These are phyloP conservation scores for Candida labiduridarum DNA, from an alignment of 1,139 yeast genomes.

Conservation along the genomic window DNA sequence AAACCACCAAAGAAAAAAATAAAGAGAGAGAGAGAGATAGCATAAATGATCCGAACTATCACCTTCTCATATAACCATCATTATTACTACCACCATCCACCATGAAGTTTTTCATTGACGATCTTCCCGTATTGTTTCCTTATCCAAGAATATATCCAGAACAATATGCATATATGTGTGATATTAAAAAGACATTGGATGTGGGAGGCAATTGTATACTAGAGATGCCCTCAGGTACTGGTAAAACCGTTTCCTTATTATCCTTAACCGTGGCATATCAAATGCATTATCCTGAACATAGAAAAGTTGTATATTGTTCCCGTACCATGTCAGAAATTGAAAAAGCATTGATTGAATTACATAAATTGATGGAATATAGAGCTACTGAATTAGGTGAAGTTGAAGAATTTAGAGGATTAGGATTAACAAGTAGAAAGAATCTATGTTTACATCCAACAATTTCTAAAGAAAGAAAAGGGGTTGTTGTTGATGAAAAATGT, in stretches of 20 bases:
- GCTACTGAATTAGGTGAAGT: constrained; percentile 77
- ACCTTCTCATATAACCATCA: background rate
- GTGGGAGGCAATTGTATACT: constrained; percentile 97
- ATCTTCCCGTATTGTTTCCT: constrained; percentile 94
- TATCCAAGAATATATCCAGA: constrained; percentile 97
- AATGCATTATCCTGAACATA: constrained; percentile 90
- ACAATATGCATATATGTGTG: constrained; percentile 97
- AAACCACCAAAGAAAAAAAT: background rate
- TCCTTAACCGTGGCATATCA: constrained; percentile 95
- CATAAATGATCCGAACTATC: background rate
- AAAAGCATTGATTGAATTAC: constrained; percentile 93
- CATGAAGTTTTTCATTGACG: constrained; percentile 86
- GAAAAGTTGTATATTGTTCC: constrained; percentile 94
- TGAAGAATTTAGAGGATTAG: constrained; percentile 91
- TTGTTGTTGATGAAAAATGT: constrained; percentile 93
- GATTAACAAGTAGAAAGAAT: constrained; percentile 91
- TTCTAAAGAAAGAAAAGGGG: constrained; percentile 87
- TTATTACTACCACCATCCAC: background rate
- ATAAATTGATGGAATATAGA: constrained; percentile 84
- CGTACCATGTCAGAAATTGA: constrained; percentile 99
- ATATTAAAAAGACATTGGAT: constrained; percentile 88
- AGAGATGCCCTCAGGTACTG: constrained; percentile 99
- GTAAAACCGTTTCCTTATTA: constrained; percentile 89
- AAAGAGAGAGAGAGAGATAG: background rate
- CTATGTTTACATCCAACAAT: constrained; percentile 89